Evolutionary conservation across 345 rosid species (phyloP), one percentile per base, ranked within the genome.

Genomic region (Rhizophora apiculata): DNA sequence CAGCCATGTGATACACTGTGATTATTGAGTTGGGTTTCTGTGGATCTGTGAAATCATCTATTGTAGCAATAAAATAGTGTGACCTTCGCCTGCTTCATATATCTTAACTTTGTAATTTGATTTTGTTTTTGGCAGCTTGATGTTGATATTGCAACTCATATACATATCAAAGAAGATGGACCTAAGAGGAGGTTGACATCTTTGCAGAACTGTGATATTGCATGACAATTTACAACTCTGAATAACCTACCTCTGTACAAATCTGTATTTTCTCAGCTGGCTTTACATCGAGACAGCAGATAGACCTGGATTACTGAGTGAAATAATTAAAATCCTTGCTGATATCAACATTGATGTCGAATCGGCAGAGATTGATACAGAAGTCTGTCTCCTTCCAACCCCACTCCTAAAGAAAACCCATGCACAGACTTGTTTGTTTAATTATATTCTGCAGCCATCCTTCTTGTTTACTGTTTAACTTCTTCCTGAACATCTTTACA

Each of bases 361-460:
- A 84, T 95, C 99, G 0, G 96, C 96, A 19, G 97, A 88, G 76
- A 91, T 95, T 75, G 99, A 95, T 8, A 95, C 99, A 70, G 96
- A 92, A 75, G 99, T 95, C 72, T 48, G 57, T 46, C 62, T 62
- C 60, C 55, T 52, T 71, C 53, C 46, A 64, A 52, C 57, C 34
- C 26, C 24, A 43, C 37, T 62, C 52, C 32, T 13, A 56, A 8
- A 13, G 31, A 1, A 11, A 26, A 70, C 16, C 2, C 34, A 56
- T 30, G 8, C 32, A 27, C 34, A 29, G 20, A 0, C 51, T 8
- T 39, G 18, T 57, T 29, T 24, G 11, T 68, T 6, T 1, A 37
- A 9, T 8, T 18, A 15, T 19, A 27, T 34, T 64, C 60, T 29
- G 3, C 8, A 20, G 20, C 30, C 19, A 61, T 31, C 18, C 13